Evolutionary conservation across 202 grass and related monocot genomes (phyloP), one percentile per base, ranked within the genome.

Genomic region (Panicum hallii): DNA sequence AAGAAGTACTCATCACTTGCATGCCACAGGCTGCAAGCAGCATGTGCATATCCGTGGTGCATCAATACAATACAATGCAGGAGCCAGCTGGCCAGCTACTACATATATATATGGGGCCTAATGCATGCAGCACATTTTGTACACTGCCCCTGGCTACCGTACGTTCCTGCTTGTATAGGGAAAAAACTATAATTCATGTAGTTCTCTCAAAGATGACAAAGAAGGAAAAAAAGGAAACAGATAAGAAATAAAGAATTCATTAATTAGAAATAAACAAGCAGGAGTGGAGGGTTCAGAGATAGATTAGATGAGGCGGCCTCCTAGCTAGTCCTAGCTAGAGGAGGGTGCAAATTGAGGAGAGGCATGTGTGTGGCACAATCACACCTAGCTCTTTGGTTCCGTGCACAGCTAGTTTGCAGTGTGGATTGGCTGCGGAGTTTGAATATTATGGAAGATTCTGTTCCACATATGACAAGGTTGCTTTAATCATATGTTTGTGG

Each of bases 361-460:
- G 79, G 50, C 50, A 22, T 55, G 43, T 87, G 43, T 83, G 50
- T 70, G 67, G 44, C 30, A 17, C 22, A 19, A 46, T 56, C 8
- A 67, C 63, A 86, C 84, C 46, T 64, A 52, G 36, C 32, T 32
- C 32, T 69, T 84, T 87, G 84, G 74, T 84, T 74, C 63, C 53
- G 53, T 70, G 45, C 44, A 56, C 62, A 77, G 77, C 53, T 45
- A 36, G 41, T 15, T 11, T 2, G 22, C 70, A 73, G 48, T 76
- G 84, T 70, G 69, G 81, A 90, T 90, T 90, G 83, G 82, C 73
- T 75, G 42, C 68, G 81, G 79, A 86, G 84, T 86, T 92, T 92
- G 93, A 94, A 94, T 88, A 87, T 94, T 87, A 73, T 90, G 90
- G 90, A 92, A 95, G 90, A 95, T 95, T 95, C 83, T 95, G 91